Conservation (phyloP, 1,139 yeast species). For the Yamadazyma spencermartinsiae region DNA sequence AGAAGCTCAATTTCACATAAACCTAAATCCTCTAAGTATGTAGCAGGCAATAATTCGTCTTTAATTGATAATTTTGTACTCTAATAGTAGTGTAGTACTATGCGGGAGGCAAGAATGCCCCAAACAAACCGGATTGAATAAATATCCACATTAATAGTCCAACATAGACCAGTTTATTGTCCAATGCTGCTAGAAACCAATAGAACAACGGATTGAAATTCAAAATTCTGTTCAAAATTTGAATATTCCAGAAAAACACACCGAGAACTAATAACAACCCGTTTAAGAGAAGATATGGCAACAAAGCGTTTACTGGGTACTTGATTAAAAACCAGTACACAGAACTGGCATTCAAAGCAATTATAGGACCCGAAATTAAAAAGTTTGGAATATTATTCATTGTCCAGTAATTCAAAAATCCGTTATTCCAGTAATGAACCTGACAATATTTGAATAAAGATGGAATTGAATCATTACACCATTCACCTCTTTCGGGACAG, state of each 20-base stretch:
- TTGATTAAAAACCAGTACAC: constrained; percentile 32
- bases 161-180: constrained; percentile 7
- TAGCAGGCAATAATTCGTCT: too few species aligned
- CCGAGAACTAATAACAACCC: constrained; percentile 50
- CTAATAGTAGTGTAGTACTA: constrained; percentile 20
- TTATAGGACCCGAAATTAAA: constrained; percentile 70
- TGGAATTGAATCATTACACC: constrained; percentile 67
- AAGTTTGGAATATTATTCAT: constrained; percentile 80
- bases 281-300: constrained; percentile 39
- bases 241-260: constrained; percentile 74
- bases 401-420: constrained; percentile 83
- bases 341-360: constrained; percentile 36
- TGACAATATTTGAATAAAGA: constrained; percentile 78
- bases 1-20: too few species aligned
- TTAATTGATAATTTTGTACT: background rate
- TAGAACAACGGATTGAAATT: constrained; percentile 73
- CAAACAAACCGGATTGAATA: constrained; percentile 60
- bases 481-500: constrained; percentile 73
- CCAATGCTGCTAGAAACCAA: constrained; percentile 60
- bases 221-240: constrained; percentile 76
- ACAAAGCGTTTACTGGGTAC: constrained; percentile 35
- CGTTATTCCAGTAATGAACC: constrained; percentile 78
- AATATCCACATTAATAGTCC: constrained; percentile 53
- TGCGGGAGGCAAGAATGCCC: constrained; percentile 76
- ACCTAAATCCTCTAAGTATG: too few species aligned